Evolutionary conservation across 2,329 filamentous ascomycete species (phyloP), one percentile per base, ranked within the genome.

Genomic region (Hypoxylon sp.): DNA sequence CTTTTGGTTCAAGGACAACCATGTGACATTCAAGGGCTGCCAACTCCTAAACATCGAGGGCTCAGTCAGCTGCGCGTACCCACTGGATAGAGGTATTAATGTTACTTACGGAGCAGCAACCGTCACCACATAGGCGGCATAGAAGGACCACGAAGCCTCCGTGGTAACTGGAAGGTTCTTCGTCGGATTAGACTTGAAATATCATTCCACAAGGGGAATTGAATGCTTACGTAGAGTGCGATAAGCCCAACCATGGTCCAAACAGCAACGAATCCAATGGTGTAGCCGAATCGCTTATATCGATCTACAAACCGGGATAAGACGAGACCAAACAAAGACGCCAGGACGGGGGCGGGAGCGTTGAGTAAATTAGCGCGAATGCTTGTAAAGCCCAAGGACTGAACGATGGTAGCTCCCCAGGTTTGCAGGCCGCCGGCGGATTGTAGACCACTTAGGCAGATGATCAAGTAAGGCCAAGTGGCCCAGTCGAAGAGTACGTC

Each of bases 201-300:
- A 17, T n/a, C 14, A 19, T 19, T 25, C 2, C 2, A 30, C 17
- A 6, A 3, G 17, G n/a, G 13, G 38, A 34, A 17, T 5, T 5
- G 13, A 7, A 17, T 13, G 11, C 63, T 55, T 38, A 69, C 70
- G 30, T 72, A 72, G 28, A 72, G 64, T 10, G 70, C 68, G 56
- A 72, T 72, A 43, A 72, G 66, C n/a, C 70, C 68, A 7, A 52
- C 68, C 48, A 72, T 53, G 5, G 70, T 72, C 70, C 70, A 72
- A 19, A 59, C 49, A 2, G 68, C 70, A 30, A 46, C 53, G 30
- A 72, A 71, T 30, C 65, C 67, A 32, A 72, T 71, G 1, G 66
- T 60, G 30, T 72, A 70, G 2, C 68, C 70, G 32, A 72, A 72
- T 17, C 70, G 58, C 49, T 72, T 72, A 36, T 69, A 62, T 25